Evolutionary conservation across 108 stramenopile genomes (phyloP), one percentile per base, ranked within the genome.

Genomic region (Mayamaea pseudoterrestris): DNA sequence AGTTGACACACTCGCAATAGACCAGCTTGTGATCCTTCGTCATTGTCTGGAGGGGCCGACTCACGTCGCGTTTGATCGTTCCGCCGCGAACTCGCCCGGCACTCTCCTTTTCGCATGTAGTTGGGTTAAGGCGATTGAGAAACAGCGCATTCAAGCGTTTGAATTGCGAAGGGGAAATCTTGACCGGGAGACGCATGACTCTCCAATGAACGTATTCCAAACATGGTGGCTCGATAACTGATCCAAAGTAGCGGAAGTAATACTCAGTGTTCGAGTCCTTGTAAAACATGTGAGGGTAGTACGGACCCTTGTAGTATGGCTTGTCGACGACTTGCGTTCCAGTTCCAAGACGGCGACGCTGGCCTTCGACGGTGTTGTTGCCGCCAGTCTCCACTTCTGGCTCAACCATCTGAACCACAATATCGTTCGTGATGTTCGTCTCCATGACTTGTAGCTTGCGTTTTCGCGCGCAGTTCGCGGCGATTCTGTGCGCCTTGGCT

Each of bases 1-100:
- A 74, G 47, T 74, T 60, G 20, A 64, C 50, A 36, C 73, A 74
- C 50, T 74, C 73, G 50, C 73, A 74, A 50, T 68, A 74, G 28
- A 68, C 73, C 42, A 54, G 37, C 14, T 58, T 51, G 36, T 74
- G 73, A 1, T 42, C 43, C 20, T 26, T 26, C 22, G 58, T 35
- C 22, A 30, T 35, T 23, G 51, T 47, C 47, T 74, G 73, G 8
- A 68, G 26, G 8, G 64, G 64, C 14, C 73, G 66, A 22, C 44
- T 47, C 8, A 74, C 63, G 32, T 65, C 47, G 4, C 67, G 63
- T 14, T 27, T 44, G 27, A 47, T 48, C 21, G 47, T 61, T 22
- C 32, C 36, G 14, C 61, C 46, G 11, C 11, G 14, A 13, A 28
- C 14, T 24, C 27, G 49, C 30, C 66, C 73, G 18, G 73, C 73